These are phyloP conservation scores for Lachancea quebecensis DNA, from an alignment of 805 yeast species.

Conservation along the genomic window DNA sequence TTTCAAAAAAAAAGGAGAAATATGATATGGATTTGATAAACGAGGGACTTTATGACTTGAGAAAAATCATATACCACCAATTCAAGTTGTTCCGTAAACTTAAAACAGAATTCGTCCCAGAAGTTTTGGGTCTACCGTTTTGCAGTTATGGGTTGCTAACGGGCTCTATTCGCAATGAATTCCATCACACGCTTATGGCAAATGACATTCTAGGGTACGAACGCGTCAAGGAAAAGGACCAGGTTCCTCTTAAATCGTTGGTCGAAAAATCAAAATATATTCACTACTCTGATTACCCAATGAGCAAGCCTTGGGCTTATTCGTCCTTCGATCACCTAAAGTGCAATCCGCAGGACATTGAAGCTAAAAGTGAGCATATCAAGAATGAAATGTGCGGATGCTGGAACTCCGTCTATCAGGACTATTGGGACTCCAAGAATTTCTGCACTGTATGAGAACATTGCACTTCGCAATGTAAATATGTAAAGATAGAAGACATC, in stretches of 20 bases:
- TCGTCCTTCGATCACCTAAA: constrained; percentile 14
- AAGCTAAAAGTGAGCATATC: constrained; percentile 8
- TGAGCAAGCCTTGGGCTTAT: constrained; percentile 58
- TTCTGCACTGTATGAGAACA: constrained; percentile 11
- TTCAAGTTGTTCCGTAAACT: constrained; percentile 25
- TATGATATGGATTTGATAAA: constrained; percentile 13
- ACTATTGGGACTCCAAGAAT: constrained; percentile 13
- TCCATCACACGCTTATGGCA: constrained; percentile 19
- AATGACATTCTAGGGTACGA: constrained; percentile 28
- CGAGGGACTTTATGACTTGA: constrained; percentile 11
- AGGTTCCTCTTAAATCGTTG: constrained; percentile 37
- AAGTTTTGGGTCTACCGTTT: constrained; percentile 28
- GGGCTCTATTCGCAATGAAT: constrained; percentile 22
- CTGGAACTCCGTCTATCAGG: constrained; percentile 23
- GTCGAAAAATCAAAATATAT: constrained; percentile 37
- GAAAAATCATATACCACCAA: constrained; percentile 23
- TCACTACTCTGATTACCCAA: constrained; percentile 62
- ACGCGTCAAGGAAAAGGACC: constrained; percentile 41
- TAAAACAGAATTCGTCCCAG: constrained; percentile 19
- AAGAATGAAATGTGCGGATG: constrained; percentile 17
- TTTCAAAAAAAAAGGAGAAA: constrained; percentile 1
- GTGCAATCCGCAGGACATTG: constrained; percentile 12
- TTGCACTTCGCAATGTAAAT: background rate
- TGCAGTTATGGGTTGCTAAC: constrained; percentile 27
- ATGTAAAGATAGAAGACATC: background rate